Base-by-base conservation (phyloP, 75 land plant genomes). In the Ceratopteris richardii region DNA sequence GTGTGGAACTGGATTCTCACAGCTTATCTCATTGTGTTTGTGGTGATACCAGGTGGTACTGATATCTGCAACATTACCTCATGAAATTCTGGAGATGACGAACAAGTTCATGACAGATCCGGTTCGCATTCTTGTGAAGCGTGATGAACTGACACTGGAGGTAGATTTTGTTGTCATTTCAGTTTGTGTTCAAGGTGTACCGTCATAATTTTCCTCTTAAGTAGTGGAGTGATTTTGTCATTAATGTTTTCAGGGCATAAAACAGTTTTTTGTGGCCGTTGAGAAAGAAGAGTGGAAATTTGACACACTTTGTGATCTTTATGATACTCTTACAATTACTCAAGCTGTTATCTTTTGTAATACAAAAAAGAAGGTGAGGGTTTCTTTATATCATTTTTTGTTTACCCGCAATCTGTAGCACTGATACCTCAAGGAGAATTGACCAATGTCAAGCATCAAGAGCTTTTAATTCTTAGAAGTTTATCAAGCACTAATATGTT, bases 341-440 rank as follows among this genome's bases (percentile, higher is more conserved):
- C 99, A 95, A 66, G 97, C 93, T 74, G 99, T 95, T 10, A 90
- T 95, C 33, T 95, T 95, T 73, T 90, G 97, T 79, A 95, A 95
- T 70, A 95, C 99, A 12, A 95, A 87, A 64, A 67, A 92, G 61
- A 95, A 90, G 92, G 98, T 93, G 52, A 66, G n/a, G 25, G 0
- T 28, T 37, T 6, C 9, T 33, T 33, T 33, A 3, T 33, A 33
- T 33, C 9, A 26, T 56, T 6, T 26, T 17, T 60, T 41, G 10
- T 46, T 44, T 12, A 10, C 23, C 4, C 30, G 2, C 56, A 54
- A 4, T 33, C 9, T 3, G 37, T 33, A n/a, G n/a, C n/a, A n/a
- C n/a, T n/a, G n/a, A n/a, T n/a, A n/a, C n/a, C n/a, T n/a, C n/a
- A n/a, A n/a, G n/a, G n/a, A n/a, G n/a, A n/a, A n/a, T n/a, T n/a